A percentile compares a stretch with the other conserved stretches of the same genome.
Evolutionary conservation across 495 filamentous ascomycete species (phyloP).

Genomic region (Talaromyces ruber): DNA sequence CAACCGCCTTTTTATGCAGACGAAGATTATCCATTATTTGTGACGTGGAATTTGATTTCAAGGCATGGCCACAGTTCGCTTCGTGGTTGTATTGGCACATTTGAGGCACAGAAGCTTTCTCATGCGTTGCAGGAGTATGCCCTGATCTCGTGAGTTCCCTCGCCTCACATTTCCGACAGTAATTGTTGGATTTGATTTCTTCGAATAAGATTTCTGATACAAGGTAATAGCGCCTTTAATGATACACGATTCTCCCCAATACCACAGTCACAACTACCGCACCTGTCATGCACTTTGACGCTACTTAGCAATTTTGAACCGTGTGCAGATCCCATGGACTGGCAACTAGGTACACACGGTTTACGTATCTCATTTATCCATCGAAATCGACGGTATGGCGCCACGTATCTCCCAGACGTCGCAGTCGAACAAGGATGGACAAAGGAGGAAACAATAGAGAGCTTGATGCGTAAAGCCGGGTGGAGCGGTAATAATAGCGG

Average conservation of each 20-base stretch:
- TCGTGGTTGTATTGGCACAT: constrained; percentile 95
- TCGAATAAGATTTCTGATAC: not conserved
- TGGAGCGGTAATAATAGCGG: constrained; percentile 52
- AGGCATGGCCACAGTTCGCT: constrained; percentile 55
- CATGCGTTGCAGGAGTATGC: constrained; percentile 72
- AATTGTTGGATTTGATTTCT: not conserved
- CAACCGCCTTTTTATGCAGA: constrained; percentile 8
- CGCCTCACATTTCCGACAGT: not conserved
- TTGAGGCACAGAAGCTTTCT: constrained; percentile 68
- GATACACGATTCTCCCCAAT: constrained; percentile 83
- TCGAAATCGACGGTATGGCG: constrained; percentile 48
- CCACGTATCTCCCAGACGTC: constrained; percentile 91
- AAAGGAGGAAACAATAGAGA: constrained; percentile 83
- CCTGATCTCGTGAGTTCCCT: constrained; percentile 60
- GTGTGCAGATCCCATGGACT: constrained; percentile 66
- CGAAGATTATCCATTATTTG: constrained; percentile 59
- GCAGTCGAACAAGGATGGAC: constrained; percentile 90
- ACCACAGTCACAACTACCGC: constrained; percentile 52
- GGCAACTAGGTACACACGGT: constrained; percentile 79
- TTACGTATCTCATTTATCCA: constrained; percentile 67
- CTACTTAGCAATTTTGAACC: constrained; percentile 71
- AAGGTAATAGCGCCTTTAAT: constrained; percentile 58
- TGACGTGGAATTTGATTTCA: constrained; percentile 84
- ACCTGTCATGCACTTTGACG: constrained; percentile 62
- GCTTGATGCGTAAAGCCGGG: constrained; percentile 89